phyloP scores from a whole-genome alignment of 2,329 filamentous ascomycete genomes.

The Akanthomyces dipterigenus region DNA sequence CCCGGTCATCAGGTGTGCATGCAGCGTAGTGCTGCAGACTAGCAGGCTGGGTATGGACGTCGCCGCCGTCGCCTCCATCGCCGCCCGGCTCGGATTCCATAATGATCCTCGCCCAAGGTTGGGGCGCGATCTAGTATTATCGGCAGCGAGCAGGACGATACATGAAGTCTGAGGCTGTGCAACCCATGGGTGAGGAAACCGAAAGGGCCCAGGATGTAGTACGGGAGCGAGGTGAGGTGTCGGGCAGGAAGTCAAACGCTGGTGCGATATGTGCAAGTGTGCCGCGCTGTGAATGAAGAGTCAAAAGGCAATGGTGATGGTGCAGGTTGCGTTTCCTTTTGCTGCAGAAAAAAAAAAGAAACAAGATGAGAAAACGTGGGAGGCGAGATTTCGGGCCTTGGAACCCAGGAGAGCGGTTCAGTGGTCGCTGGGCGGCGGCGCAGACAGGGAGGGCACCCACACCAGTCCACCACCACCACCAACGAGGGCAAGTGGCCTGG shows the following conservation, averaged over 20 bases:
- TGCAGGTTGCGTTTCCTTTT: not conserved
- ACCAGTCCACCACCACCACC: not conserved
- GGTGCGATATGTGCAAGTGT: too few relatives aligned
- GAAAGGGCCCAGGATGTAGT: not conserved
- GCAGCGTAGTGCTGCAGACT: not conserved
- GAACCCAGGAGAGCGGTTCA: conserved; percentile 2
- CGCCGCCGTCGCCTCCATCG: not conserved
- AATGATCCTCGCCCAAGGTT: not conserved
- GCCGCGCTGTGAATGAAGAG: not conserved
- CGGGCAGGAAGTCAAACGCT: not conserved
- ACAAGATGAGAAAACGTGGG: conserved; percentile 4
- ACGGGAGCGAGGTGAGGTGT: not conserved
- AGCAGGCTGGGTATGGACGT: not conserved
- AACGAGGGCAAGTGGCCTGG: not conserved
- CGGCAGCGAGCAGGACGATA: conserved; percentile 1
- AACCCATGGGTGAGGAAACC: not conserved
- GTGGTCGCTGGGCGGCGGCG: not conserved
- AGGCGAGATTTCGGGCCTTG: conserved; percentile 3
- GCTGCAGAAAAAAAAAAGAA: not conserved
- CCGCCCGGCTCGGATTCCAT: not conserved
- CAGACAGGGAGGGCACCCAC: not conserved
- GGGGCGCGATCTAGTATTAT: not conserved
- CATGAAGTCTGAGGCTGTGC: not conserved
- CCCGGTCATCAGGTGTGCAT: not conserved
- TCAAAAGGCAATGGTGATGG: not conserved